Evolutionary conservation across 2,329 filamentous ascomycete species (phyloP), one percentile per base, ranked within the genome.

Genomic region (Zarea fungicola): DNA sequence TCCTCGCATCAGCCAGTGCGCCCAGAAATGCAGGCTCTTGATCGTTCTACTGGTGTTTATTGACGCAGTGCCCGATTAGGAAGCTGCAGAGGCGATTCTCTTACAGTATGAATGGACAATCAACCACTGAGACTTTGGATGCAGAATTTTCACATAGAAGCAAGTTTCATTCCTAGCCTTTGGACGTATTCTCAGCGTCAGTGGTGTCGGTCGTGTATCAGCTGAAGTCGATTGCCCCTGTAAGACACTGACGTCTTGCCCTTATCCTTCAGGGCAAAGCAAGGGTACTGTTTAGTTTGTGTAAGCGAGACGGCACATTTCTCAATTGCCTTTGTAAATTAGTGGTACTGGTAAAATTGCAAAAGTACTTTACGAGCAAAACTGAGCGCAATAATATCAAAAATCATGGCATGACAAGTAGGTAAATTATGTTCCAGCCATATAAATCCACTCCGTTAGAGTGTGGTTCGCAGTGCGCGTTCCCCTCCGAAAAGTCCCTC

Each of bases 191-290:
- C 13, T 29, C 13, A 18, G n/a, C 34, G 26, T 9, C 26, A 29
- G 26, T 29, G 7, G 26, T 29, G 26, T 21, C 26, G 9, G 13
- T 41, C 34, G 44, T 48, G 36, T 48, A 48, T 48, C 44, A 48
- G 44, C 19, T 14, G 13, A 36, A 36, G 19, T 28, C 19, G n/a
- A 23, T n/a, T 21, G 18, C 42, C 23, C 43, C 21, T 26, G 23
- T 9, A 22, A 18, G 18, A 22, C 16, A 8, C 26, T 29, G n/a
- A n/a, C 28, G 14, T 29, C 35, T 31, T 47, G 35, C 43, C 43
- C 34, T 39, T 23, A 39, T 46, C 35, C 43, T 31, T 29, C 23
- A 46, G 43, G 23, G 35, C 35, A 46, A 32, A 32, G 25, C 25
- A 23, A 23, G 34, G 43, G 26, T n/a, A n/a, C 25, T 22, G 25